Evolutionary conservation across 2,329 filamentous ascomycete genomes (phyloP).

Genomic region (Cladosporium sphaerospermum): DNA sequence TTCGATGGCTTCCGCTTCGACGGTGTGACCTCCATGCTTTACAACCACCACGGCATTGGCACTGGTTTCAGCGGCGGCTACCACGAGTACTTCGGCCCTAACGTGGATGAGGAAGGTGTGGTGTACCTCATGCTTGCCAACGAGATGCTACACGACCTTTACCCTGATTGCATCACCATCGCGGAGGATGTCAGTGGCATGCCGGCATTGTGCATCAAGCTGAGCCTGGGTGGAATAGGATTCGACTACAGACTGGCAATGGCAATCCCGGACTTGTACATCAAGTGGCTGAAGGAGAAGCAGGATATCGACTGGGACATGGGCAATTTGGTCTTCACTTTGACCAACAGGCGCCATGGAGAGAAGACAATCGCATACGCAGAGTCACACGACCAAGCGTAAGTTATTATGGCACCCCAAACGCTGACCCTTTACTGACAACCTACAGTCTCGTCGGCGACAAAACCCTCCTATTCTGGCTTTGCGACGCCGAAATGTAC

Average conservation of each 20-base stretch:
- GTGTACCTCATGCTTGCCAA: slow-evolving; percentile 96
- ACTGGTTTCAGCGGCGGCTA: slow-evolving; percentile 98
- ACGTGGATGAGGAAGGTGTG: slow-evolving; percentile 87
- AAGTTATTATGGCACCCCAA: slow-evolving; percentile 37
- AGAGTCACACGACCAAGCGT: slow-evolving; percentile 97
- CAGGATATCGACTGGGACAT: slow-evolving; percentile 90
- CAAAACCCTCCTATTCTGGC: slow-evolving; percentile 96
- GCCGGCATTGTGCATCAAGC: slow-evolving; percentile 86
- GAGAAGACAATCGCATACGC: slow-evolving; percentile 98
- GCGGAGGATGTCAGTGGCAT: slow-evolving; percentile 98
- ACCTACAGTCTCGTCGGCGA: slow-evolving; percentile 80
- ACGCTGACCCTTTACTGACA: slow-evolving; percentile 17
- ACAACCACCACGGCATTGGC: slow-evolving; percentile 91
- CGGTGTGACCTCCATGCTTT: slow-evolving; percentile 97
- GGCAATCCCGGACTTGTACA: slow-evolving; percentile 98
- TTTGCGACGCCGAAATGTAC: slow-evolving; percentile 95
- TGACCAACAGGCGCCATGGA: slow-evolving; percentile 87
- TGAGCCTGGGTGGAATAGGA: slow-evolving; percentile 82
- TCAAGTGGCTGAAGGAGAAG: slow-evolving; percentile 94
- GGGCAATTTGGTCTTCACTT: slow-evolving; percentile 71
- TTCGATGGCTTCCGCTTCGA: slow-evolving; percentile 98
- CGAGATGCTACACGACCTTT: slow-evolving; percentile 86
- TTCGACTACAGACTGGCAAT: slow-evolving; percentile 97
- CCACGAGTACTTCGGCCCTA: slow-evolving; percentile 90
- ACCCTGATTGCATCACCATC: slow-evolving; percentile 81